Conservation (phyloP, 768 basidiomycete species). For the Pulveroboletus sp. region DNA sequence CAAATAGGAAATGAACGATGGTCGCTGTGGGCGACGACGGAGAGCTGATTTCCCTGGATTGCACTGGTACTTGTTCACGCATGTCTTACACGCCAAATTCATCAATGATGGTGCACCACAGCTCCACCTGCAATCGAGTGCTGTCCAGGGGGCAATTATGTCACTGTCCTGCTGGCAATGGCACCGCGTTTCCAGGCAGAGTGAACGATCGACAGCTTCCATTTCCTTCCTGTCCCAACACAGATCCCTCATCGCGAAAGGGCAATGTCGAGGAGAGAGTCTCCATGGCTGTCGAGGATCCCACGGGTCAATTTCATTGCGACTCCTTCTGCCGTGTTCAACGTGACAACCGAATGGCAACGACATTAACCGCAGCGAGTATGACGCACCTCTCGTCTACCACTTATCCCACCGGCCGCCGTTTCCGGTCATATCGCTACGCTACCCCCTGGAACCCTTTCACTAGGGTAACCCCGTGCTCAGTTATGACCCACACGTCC, state of each 20-base stretch:
- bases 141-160: neutral
- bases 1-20: neutral
- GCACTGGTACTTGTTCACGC: conserved; percentile 4
- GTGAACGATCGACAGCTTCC: conserved; percentile 4
- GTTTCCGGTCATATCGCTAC: conserved; percentile 2
- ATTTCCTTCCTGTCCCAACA: neutral
- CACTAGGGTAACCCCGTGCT: neutral
- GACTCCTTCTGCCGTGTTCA: neutral
- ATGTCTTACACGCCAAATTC: conserved; percentile 7
- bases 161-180: neutral
- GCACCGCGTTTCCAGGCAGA: conserved; percentile 2
- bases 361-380: conserved; percentile 1
- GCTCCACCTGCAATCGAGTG: neutral
- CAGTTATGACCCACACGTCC: neutral
- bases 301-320: neutral
- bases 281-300: neutral
- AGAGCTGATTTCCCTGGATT: neutral
- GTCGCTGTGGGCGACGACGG: neutral
- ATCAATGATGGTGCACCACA: conserved; percentile 1
- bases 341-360: neutral
- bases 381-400: conserved; percentile 2
- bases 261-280: conserved; percentile 4
- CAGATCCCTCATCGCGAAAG: neutral
- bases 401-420: neutral
- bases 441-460: conserved; percentile 4